Evolutionary conservation across 192 early-diverging fungal species (phyloP).

Genomic region (Coemansia sp.): DNA sequence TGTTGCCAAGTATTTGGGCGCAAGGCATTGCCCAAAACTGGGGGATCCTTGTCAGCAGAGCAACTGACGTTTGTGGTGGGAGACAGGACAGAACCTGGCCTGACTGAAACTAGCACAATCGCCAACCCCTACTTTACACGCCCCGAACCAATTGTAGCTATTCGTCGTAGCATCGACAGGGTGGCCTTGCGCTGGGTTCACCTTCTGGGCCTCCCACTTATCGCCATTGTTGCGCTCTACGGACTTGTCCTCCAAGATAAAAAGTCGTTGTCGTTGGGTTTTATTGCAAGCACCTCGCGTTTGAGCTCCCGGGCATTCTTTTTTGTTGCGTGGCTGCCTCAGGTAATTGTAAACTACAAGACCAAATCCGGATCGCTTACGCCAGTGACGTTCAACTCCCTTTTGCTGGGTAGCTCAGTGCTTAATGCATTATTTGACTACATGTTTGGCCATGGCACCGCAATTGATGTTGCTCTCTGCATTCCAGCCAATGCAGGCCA

Average conservation of each 20-base stretch:
- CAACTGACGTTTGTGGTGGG: background rate
- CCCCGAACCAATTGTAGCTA: background rate
- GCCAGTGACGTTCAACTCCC: background rate
- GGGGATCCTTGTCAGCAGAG: background rate
- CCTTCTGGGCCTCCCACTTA: background rate
- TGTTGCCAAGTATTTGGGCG: background rate
- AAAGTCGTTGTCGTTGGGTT: background rate
- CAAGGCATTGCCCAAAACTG: background rate
- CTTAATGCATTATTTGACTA: background rate
- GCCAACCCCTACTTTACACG: background rate
- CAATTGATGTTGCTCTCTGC: background rate
- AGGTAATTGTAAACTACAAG: constrained; percentile 5
- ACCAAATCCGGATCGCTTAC: background rate
- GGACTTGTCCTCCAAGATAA: background rate
- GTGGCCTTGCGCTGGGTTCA: constrained; percentile 7
- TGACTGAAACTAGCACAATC: background rate
- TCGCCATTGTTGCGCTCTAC: background rate
- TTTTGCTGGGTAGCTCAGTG: background rate
- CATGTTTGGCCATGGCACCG: background rate
- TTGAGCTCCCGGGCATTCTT: background rate
- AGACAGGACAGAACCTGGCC: background rate
- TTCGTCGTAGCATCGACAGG: constrained; percentile 4
- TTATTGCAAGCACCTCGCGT: background rate
- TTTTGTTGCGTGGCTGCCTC: constrained; percentile 9
- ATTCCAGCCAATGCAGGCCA: background rate